A percentile compares a stretch with the other conserved stretches of the same genome.
Conservation (phyloP, 139 green algal genomes). For the Tetradesmus lagerheimii region DNA sequence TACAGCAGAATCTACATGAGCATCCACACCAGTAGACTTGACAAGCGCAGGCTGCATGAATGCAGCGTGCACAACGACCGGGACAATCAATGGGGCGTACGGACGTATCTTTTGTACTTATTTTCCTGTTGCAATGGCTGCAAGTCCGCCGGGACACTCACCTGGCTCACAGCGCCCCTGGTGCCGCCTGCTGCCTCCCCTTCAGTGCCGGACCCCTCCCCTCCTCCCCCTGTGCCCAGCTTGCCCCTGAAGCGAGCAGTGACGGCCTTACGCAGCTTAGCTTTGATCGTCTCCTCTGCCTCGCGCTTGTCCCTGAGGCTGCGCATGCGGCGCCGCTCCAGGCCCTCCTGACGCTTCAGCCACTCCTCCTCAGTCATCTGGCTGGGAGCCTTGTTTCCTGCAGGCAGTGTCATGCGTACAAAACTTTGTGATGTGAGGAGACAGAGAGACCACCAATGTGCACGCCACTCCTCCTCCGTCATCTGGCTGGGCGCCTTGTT, state of each 20-base stretch:
- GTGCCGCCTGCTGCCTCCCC: neutral
- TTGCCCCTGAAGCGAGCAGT: slow-evolving; percentile 38
- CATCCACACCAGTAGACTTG: too few relatives aligned
- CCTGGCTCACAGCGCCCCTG: neutral
- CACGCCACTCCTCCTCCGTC: too few relatives aligned
- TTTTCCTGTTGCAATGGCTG: too few relatives aligned
- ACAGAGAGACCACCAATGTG: too few relatives aligned
- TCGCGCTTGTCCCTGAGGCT: slow-evolving; percentile 45
- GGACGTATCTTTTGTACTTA: too few relatives aligned
- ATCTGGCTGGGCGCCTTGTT: slow-evolving; percentile 15
- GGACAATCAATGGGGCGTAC: too few relatives aligned
- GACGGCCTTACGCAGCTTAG: slow-evolving; percentile 35
- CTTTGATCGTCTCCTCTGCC: slow-evolving; percentile 46
- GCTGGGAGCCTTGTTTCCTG: neutral
- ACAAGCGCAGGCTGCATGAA: too few relatives aligned
- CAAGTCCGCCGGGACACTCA: neutral
- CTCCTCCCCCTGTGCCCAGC: neutral
- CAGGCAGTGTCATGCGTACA: too few relatives aligned
- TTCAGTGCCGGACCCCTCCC: slow-evolving; percentile 11
- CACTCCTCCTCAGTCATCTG: slow-evolving; percentile 46
- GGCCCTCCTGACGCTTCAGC: slow-evolving; percentile 39
- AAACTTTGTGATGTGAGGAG: too few relatives aligned
- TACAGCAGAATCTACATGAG: neutral
- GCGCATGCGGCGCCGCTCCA: slow-evolving; percentile 38
- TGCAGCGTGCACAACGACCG: too few relatives aligned